A percentile compares a stretch with the other conserved stretches of the same genome.
Conservation (phyloP, 2,329 filamentous ascomycete species). For the Diplodia intermedia region DNA sequence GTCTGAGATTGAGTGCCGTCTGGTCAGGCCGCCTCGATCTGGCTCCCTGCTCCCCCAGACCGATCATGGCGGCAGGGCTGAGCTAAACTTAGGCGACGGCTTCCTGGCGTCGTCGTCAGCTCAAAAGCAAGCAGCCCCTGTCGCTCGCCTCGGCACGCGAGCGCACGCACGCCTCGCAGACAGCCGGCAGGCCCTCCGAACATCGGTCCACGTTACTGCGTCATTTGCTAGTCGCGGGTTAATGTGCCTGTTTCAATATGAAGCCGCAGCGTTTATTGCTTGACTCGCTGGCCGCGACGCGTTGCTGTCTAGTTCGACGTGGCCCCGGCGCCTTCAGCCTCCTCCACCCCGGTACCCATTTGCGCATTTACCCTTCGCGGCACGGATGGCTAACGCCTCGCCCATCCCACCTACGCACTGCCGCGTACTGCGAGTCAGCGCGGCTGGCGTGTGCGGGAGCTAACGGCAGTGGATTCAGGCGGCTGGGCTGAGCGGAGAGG, state of each 20-base stretch:
- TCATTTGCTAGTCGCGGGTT: not conserved
- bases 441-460: not conserved
- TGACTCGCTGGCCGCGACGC: conserved; percentile 1
- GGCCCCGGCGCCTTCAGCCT: conserved; percentile 13
- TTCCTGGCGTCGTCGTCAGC: conserved; percentile 13
- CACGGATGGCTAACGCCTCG: not conserved
- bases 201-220: conserved; percentile 15
- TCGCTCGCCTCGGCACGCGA: not conserved
- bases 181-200: not conserved
- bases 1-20: conserved; percentile 5
- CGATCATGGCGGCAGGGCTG: conserved; percentile 1
- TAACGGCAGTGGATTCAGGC: not conserved
- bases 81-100: conserved; percentile 8
- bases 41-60: not conserved
- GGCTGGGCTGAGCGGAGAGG: not conserved
- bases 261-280: not conserved
- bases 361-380: not conserved
- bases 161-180: not conserved
- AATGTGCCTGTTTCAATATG: conserved; percentile 15
- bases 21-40: not conserved
- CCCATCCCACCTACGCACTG: not conserved
- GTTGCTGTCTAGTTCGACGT: not conserved
- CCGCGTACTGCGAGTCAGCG: conserved; percentile 5
- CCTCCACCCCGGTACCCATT: not conserved
- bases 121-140: not conserved